Evolutionary conservation across 176 grass and related monocot genomes (phyloP).

Genomic region (Avena eriantha): DNA sequence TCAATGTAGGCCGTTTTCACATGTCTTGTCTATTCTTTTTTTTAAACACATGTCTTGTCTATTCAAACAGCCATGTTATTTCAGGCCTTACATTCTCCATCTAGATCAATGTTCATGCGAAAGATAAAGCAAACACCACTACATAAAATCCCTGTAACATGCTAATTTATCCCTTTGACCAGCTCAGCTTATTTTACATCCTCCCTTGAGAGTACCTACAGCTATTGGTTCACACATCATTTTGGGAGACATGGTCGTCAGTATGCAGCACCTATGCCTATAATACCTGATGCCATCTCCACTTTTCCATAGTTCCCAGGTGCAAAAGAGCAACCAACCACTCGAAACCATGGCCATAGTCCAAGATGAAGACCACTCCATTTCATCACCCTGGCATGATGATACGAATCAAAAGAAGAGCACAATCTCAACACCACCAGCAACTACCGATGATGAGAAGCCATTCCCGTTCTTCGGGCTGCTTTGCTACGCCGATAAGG

Average conservation of each 20-base stretch:
- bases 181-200: conserved; percentile 21
- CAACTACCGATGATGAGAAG: neutral
- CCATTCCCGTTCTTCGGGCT: conserved; percentile 54
- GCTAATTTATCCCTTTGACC: conserved; percentile 4
- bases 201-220: conserved; percentile 36
- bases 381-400: conserved; percentile 48
- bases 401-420: conserved; percentile 45
- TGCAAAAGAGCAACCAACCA: conserved; percentile 31
- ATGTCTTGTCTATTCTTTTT: neutral
- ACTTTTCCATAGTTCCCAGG: conserved; percentile 14
- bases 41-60: too few species aligned
- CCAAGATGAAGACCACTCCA: conserved; percentile 43
- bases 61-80: neutral
- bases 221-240: conserved; percentile 16
- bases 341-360: conserved; percentile 35
- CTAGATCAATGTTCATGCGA: conserved; percentile 25
- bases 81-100: neutral
- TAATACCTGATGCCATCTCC: conserved; percentile 43
- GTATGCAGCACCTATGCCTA: conserved; percentile 32
- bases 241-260: conserved; percentile 41
- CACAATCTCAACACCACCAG: conserved; percentile 7
- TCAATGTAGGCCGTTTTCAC: too few species aligned
- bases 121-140: conserved; percentile 15
- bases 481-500: conserved; percentile 53
- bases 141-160: conserved; percentile 10